Evolutionary conservation across 371 early-diverging fungal species (phyloP), one percentile per base, ranked within the genome.

Genomic region (Funneliformis caledonium): DNA sequence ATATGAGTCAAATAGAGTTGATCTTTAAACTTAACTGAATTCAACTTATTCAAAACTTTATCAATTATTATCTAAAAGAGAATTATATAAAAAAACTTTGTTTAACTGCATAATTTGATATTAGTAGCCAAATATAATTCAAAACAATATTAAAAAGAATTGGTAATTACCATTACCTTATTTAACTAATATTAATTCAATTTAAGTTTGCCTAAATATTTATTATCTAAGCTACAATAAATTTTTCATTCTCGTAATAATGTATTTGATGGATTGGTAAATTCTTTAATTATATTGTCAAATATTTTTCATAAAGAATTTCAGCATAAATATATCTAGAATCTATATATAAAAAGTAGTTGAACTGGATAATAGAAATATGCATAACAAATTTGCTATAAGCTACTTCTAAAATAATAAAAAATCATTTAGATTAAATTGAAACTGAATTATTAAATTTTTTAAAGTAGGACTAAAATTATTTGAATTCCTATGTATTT

Each of bases 141-240:
- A 70, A 31, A 10, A 43, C 8, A 45, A 70, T 70, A 22, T 70
- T 31, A 47, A 1, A 45, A 45, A 70, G 26, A 43, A 70, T 10
- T 42, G 43, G 47, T 48, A 70, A 70, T 5, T 43, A 43, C 10
- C 10, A 7, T 70, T 70, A 43, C 45, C 19, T 42, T 5, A 43
- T 48, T 43, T 42, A 42, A 14, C 43, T 14, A 70, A 70, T 70
- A 70, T 70, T 19, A 1, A 70, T 70, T 14, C n/a, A 70, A 70
- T 43, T 70, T 2, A 43, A n/a, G 42, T 43, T 70, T 4, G 2
- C 22, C 22, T 2, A 22, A 19, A 70, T 1, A 42, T 42, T 48
- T 9, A 70, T 70, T 43, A 45, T 70, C 70, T 14, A 70, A 70
- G 4, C n/a, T 4, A 42, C 70, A 70, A 70, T 70, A 70, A 70